phyloP scores from a whole-genome alignment of 176 grass and related monocot species.

The Lolium multiflorum region DNA sequence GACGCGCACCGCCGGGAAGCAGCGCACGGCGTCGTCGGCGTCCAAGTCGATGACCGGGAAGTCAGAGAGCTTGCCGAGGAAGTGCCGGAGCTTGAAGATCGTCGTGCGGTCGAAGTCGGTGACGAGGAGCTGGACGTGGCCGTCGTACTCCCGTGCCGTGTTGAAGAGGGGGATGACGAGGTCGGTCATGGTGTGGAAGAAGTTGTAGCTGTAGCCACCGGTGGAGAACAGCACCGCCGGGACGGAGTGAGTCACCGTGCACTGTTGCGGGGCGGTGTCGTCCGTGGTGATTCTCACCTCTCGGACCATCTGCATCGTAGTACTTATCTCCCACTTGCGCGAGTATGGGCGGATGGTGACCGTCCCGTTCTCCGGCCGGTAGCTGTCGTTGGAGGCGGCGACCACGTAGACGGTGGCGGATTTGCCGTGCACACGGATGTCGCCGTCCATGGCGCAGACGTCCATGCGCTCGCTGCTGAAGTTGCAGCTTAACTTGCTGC shows the following conservation, averaged over 20 bases:
- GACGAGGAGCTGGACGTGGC: conserved; percentile 58
- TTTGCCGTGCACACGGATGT: conserved; percentile 60
- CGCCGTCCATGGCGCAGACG: conserved; percentile 63
- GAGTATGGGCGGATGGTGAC: conserved; percentile 54
- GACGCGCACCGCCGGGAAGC: conserved; percentile 58
- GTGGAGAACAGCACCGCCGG: conserved; percentile 70
- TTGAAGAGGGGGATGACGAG: conserved; percentile 67
- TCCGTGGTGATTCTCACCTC: neutral
- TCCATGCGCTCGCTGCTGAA: conserved; percentile 38
- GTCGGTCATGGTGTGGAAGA: conserved; percentile 74
- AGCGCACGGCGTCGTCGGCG: conserved; percentile 53
- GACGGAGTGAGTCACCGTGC: conserved; percentile 47
- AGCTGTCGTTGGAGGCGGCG: conserved; percentile 1
- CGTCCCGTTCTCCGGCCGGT: conserved; percentile 26
- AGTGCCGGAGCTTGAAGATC: conserved; percentile 50
- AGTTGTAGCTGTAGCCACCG: conserved; percentile 58
- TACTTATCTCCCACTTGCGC: conserved; percentile 53
- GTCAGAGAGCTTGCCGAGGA: conserved; percentile 50
- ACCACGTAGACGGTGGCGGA: conserved; percentile 50
- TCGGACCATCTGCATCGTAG: conserved; percentile 37
- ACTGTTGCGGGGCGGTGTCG: conserved; percentile 10
- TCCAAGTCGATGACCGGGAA: conserved; percentile 59
- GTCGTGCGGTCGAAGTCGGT: conserved; percentile 30
- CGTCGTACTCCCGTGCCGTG: conserved; percentile 47
- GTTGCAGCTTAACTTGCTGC: conserved; percentile 51